These are phyloP conservation scores for Psilocybe tampanensis DNA, from an alignment of 768 basidiomycete genomes.

Conservation along the genomic window DNA sequence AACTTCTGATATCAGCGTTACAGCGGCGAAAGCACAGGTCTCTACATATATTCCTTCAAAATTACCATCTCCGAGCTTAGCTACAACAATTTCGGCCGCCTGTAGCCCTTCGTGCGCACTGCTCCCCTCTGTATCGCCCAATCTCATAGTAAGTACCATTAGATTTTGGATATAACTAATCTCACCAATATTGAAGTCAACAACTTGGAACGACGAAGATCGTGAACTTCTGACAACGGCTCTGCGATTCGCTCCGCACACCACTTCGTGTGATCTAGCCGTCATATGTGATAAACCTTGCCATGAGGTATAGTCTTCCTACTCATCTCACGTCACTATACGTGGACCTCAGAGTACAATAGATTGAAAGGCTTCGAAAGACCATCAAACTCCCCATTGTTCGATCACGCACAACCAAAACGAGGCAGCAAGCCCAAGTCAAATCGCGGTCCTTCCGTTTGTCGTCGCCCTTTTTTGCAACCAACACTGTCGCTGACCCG, in stretches of 20 bases:
- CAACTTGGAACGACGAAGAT: slow-evolving; percentile 42
- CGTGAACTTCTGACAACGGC: slow-evolving; percentile 39
- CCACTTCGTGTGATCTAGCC: slow-evolving; percentile 56
- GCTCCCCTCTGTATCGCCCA: slow-evolving; percentile 5
- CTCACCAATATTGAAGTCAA: slow-evolving; percentile 13
- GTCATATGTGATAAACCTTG: slow-evolving; percentile 60
- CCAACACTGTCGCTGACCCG: too few relatives aligned
- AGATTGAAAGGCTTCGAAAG: slow-evolving; percentile 10
- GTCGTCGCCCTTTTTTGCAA: not conserved
- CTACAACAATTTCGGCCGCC: slow-evolving; percentile 15
- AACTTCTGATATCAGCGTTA: not conserved
- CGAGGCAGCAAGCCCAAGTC: not conserved
- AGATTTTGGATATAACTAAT: not conserved
- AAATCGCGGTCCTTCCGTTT: not conserved
- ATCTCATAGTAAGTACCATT: slow-evolving; percentile 15
- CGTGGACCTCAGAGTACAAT: not conserved
- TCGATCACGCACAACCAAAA: not conserved
- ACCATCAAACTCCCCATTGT: not conserved
- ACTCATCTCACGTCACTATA: not conserved
- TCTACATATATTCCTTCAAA: slow-evolving; percentile 27
- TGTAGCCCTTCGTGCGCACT: slow-evolving; percentile 40
- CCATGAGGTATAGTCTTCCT: slow-evolving; percentile 44
- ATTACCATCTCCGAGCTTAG: slow-evolving; percentile 22
- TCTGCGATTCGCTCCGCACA: slow-evolving; percentile 45
- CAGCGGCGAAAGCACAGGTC: slow-evolving; percentile 32